phyloP scores from a whole-genome alignment of 768 basidiomycete genomes.

The Trametes gibbosa region DNA sequence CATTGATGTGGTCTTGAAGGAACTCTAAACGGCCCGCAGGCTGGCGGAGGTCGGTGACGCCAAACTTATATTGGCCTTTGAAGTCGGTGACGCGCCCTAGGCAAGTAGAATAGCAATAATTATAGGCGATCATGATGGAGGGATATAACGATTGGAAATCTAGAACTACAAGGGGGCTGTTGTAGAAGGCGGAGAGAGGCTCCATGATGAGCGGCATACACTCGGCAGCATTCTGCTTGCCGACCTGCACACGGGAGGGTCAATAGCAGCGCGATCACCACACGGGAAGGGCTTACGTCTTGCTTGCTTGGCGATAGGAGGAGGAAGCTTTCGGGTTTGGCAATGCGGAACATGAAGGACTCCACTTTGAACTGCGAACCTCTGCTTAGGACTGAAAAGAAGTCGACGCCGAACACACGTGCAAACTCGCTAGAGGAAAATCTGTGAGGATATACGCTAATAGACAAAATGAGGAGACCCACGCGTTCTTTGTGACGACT shows the following conservation, averaged over 20 bases:
- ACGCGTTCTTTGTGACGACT: constrained; percentile 89
- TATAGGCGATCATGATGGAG: constrained; percentile 98
- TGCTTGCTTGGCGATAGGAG: constrained; percentile 85
- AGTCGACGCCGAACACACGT: constrained; percentile 95
- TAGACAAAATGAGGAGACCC: constrained; percentile 27
- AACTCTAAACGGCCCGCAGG: constrained; percentile 65
- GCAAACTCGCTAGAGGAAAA: constrained; percentile 82
- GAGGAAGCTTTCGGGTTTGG: constrained; percentile 92
- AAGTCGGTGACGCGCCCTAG: constrained; percentile 86
- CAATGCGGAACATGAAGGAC: constrained; percentile 96
- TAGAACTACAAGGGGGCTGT: constrained; percentile 86
- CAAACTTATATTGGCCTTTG: constrained; percentile 85
- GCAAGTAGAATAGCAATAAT: constrained; percentile 96
- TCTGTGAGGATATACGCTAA: background rate
- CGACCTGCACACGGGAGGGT: constrained; percentile 62
- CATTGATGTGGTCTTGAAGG: constrained; percentile 72
- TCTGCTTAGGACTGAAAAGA: constrained; percentile 89
- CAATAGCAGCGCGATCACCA: background rate
- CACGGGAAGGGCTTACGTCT: constrained; percentile 53
- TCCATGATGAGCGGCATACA: constrained; percentile 96
- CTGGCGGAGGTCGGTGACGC: constrained; percentile 70
- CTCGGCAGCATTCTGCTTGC: constrained; percentile 93
- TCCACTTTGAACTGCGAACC: constrained; percentile 99
- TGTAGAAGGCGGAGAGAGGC: constrained; percentile 89
- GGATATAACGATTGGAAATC: constrained; percentile 98